Evolutionary conservation across 306 rosid species (phyloP).

Genomic region (Vigna reflexopilosa): DNA sequence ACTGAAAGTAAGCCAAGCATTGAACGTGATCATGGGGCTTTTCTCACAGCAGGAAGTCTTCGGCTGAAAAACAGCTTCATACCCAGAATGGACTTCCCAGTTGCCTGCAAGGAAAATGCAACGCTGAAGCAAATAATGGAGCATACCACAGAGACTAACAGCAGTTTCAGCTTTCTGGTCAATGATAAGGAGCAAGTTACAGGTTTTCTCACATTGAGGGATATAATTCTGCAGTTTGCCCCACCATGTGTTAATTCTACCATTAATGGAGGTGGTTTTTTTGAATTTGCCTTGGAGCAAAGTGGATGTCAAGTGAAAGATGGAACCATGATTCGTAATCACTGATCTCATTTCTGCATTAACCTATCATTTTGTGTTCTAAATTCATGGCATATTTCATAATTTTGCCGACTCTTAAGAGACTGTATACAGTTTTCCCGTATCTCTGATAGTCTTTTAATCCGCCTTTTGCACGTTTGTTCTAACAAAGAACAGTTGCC

Average conservation of each 20-base stretch:
- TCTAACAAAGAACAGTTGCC: not conserved
- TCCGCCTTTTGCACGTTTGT: not conserved
- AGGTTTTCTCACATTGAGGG: conserved; percentile 61
- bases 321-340: conserved; percentile 53
- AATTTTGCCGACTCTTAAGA: not conserved
- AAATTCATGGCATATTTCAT: not conserved
- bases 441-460: not conserved
- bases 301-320: conserved; percentile 64
- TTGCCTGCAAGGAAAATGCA: conserved; percentile 56
- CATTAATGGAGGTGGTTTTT: conserved; percentile 72
- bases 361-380: not conserved
- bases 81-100: conserved; percentile 61
- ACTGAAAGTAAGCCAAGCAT: conserved; percentile 26
- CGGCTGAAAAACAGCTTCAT: conserved; percentile 44
- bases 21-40: conserved; percentile 43
- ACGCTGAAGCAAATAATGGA: conserved; percentile 67
- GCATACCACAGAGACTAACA: conserved; percentile 49
- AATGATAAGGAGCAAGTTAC: conserved; percentile 53
- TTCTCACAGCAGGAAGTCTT: conserved; percentile 42
- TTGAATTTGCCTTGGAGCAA: conserved; percentile 71
- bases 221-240: conserved; percentile 62
- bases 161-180: conserved; percentile 60
- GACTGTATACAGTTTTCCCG: not conserved
- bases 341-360: conserved; percentile 25
- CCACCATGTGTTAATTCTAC: conserved; percentile 71